These are phyloP conservation scores for Silene vulgaris DNA, from an alignment of 179 eudicot species.

Conservation along the genomic window DNA sequence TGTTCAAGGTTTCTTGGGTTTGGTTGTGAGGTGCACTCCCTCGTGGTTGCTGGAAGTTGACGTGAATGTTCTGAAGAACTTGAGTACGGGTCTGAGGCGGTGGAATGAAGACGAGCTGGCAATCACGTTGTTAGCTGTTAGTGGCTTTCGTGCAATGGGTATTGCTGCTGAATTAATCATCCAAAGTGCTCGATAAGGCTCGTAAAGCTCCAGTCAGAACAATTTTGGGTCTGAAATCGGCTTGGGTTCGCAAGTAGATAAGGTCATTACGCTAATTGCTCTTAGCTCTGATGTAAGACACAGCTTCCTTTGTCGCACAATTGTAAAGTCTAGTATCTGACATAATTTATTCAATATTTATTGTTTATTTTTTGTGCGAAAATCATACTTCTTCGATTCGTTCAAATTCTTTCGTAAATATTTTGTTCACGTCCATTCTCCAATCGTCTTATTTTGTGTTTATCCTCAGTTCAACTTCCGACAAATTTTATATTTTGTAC, in stretches of 20 bases:
- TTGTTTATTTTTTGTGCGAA: not conserved
- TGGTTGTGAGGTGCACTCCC: conserved; percentile 68
- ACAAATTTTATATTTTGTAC: too few relatives aligned
- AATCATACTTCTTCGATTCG: not conserved
- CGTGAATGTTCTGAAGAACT: conserved; percentile 53
- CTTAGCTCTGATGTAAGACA: not conserved
- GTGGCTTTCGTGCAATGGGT: conserved; percentile 64
- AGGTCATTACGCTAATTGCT: conserved; percentile 13
- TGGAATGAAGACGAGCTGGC: conserved; percentile 87
- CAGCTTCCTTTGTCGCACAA: not conserved
- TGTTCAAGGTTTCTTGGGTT: conserved; percentile 65
- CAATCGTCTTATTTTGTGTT: not conserved
- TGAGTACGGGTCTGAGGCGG: conserved; percentile 69
- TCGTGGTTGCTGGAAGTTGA: conserved; percentile 71
- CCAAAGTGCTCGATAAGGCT: conserved; percentile 29
- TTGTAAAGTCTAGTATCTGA: conserved; percentile 1
- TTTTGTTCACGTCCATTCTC: too few relatives aligned
- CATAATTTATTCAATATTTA: not conserved
- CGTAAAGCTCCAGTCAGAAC: not conserved
- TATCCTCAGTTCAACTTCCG: not conserved
- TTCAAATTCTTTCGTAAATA: not conserved
- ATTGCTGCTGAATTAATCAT: conserved; percentile 70
- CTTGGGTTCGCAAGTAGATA: conserved; percentile 9
- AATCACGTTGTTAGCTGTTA: conserved; percentile 53
- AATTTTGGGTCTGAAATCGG: conserved; percentile 15